A percentile compares a stretch with the other conserved stretches of the same genome.
These are phyloP conservation scores for Fusarium sp. DNA, from an alignment of 2,329 filamentous ascomycete species.

Conservation along the genomic window DNA sequence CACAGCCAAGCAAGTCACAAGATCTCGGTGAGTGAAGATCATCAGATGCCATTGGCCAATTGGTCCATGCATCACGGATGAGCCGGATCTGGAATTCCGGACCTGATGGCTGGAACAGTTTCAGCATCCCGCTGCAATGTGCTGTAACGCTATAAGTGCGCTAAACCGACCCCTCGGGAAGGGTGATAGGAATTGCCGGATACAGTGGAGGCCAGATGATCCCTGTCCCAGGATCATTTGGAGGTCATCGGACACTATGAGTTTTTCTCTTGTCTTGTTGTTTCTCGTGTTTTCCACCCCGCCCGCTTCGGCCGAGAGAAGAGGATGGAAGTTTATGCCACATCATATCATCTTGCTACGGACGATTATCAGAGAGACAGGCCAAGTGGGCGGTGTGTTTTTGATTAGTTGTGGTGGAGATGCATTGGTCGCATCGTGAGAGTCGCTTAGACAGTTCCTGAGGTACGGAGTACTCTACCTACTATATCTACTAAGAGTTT, in stretches of 20 bases:
- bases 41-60: constrained; percentile 35
- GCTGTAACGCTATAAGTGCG: constrained; percentile 7
- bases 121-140: constrained; percentile 18
- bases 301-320: constrained; percentile 27
- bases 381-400: constrained; percentile 21
- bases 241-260: constrained; percentile 39
- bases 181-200: constrained; percentile 5
- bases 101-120: constrained; percentile 39
- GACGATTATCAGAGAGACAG: background rate
- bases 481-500: background rate
- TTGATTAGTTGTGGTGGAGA: background rate
- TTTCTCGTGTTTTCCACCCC: constrained; percentile 24
- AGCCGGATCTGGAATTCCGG: constrained; percentile 41
- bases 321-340: constrained; percentile 25
- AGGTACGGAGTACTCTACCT: background rate
- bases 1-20: constrained; percentile 12
- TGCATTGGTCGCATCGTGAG: constrained; percentile 15
- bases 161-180: constrained; percentile 34
- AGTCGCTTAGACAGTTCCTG: background rate
- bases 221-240: constrained; percentile 22
- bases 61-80: constrained; percentile 28
- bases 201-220: constrained; percentile 3
- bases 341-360: constrained; percentile 33
- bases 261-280: background rate
- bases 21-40: constrained; percentile 30